Conservation (phyloP, 2,329 filamentous ascomycete genomes). For the Pseudonectria buxi region DNA sequence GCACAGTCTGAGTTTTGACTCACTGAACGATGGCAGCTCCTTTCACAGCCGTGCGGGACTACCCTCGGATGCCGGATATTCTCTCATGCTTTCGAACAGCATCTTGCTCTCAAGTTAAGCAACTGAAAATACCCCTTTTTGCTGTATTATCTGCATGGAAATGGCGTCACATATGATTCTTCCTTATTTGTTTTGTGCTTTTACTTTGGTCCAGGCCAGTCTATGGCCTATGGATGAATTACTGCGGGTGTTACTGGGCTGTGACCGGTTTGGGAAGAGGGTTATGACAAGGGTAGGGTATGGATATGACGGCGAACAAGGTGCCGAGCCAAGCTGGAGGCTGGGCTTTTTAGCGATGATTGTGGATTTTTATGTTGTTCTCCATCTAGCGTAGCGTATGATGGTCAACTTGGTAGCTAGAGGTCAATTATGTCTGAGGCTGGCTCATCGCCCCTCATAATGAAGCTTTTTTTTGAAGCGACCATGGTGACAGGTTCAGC, state of each 20-base stretch:
- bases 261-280: slow-evolving; percentile 4
- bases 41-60: too few relatives aligned
- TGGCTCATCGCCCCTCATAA: too few relatives aligned
- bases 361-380: slow-evolving; percentile 7
- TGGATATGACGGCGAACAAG: slow-evolving; percentile 1
- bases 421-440: slow-evolving; percentile 1
- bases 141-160: slow-evolving; percentile 24
- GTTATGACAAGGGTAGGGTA: slow-evolving; percentile 1
- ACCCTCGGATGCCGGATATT: too few relatives aligned
- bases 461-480: background rate
- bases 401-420: too few relatives aligned
- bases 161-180: slow-evolving; percentile 20
- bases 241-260: slow-evolving; percentile 18
- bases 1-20: too few relatives aligned
- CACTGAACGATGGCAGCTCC: too few relatives aligned
- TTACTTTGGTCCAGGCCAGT: slow-evolving; percentile 14
- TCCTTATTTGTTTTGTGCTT: background rate
- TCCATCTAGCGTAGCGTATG: slow-evolving; percentile 12
- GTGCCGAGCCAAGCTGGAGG: background rate
- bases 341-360: slow-evolving; percentile 10
- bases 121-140: slow-evolving; percentile 14
- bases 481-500: too few relatives aligned
- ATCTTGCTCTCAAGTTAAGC: slow-evolving; percentile 14
- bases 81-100: background rate
- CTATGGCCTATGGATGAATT: slow-evolving; percentile 12